Evolutionary conservation across 441 rosid species (phyloP).

Genomic region (Manihot esculenta): DNA sequence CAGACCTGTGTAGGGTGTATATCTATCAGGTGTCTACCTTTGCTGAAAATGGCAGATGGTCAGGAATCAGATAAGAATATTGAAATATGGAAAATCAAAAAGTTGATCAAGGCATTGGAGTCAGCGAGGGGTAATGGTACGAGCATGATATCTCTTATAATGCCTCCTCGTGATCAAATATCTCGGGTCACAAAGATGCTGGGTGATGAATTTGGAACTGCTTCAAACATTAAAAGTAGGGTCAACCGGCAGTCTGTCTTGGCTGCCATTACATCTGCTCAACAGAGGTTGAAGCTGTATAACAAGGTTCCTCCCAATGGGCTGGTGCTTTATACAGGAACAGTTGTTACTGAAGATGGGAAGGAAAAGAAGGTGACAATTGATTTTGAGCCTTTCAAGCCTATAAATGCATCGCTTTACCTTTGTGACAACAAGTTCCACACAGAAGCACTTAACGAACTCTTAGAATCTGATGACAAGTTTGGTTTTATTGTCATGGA

Average conservation of each 20-base stretch:
- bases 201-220: conserved; percentile 84
- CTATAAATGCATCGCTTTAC: conserved; percentile 76
- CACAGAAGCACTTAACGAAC: conserved; percentile 79
- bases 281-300: conserved; percentile 79
- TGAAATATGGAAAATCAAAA: conserved; percentile 86
- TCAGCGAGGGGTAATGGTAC: conserved; percentile 86
- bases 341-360: conserved; percentile 79
- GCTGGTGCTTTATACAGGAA: conserved; percentile 78
- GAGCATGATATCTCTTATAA: conserved; percentile 85
- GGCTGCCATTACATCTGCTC: conserved; percentile 87
- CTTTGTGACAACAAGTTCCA: conserved; percentile 85
- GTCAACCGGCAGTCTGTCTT: conserved; percentile 85
- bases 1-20: conserved; percentile 11
- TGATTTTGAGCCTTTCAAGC: conserved; percentile 88
- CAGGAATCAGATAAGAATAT: conserved; percentile 80
- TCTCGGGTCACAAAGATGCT: conserved; percentile 85
- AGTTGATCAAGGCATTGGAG: conserved; percentile 73
- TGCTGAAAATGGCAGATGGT: conserved; percentile 55
- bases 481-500: conserved; percentile 88
- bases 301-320: conserved; percentile 88
- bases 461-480: conserved; percentile 74
- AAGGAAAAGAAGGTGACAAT: conserved; percentile 89
- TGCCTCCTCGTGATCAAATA: conserved; percentile 91
- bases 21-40: conserved; percentile 10
- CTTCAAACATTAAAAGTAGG: conserved; percentile 78